Conservation (phyloP, 2,329 filamentous ascomycete genomes). For the Cladophialophora exuberans region DNA sequence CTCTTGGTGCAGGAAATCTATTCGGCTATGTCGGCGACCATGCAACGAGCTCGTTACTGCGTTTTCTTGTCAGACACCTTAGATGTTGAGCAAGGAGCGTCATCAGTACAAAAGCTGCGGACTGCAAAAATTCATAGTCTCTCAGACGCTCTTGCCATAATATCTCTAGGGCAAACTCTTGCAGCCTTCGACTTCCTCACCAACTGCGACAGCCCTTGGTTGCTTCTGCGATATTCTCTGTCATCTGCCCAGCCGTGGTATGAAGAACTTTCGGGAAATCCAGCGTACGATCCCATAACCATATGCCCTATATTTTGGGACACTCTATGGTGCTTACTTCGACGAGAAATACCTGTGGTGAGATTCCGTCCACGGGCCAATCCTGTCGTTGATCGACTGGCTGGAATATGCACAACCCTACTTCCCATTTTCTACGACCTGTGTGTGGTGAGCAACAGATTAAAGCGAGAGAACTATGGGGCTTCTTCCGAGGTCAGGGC, state of each 20-base stretch:
- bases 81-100: neutral
- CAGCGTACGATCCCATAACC: constrained; percentile 36
- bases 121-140: neutral
- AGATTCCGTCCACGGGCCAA: constrained; percentile 29
- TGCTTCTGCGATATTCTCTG: constrained; percentile 37
- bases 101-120: constrained; percentile 8
- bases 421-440: constrained; percentile 40
- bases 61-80: neutral
- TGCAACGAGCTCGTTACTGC: neutral
- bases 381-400: constrained; percentile 37
- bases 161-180: constrained; percentile 36
- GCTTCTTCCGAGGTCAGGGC: neutral
- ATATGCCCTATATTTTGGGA: constrained; percentile 39
- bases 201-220: constrained; percentile 31
- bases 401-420: constrained; percentile 37
- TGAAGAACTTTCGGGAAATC: constrained; percentile 30
- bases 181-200: constrained; percentile 39
- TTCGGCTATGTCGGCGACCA: constrained; percentile 5
- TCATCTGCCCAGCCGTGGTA: constrained; percentile 38
- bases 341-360: constrained; percentile 39
- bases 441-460: constrained; percentile 35
- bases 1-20: neutral
- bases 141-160: constrained; percentile 32
- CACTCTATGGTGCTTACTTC: constrained; percentile 38
- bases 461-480: constrained; percentile 23